A percentile compares a stretch with the other conserved stretches of the same genome.
Conservation (phyloP, 805 yeast genomes). For the Torulaspora franciscae region DNA sequence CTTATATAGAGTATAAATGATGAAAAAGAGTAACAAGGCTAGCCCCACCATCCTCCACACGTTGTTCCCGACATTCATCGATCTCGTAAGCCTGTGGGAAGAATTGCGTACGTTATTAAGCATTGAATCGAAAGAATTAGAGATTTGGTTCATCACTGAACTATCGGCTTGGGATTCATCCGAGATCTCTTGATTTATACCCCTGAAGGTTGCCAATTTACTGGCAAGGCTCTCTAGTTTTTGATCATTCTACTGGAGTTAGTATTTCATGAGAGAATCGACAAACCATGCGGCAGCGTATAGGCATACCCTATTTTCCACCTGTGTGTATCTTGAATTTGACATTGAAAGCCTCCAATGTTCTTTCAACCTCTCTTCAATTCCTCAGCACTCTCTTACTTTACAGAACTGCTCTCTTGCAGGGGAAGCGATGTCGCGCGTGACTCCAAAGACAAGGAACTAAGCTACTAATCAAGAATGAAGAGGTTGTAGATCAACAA, state of each 20-base stretch:
- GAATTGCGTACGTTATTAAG: conserved; percentile 48
- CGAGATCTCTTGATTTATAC: conserved; percentile 64
- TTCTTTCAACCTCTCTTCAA: not conserved
- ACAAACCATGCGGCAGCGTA: not conserved
- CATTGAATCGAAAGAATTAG: conserved; percentile 49
- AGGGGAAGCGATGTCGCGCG: not conserved
- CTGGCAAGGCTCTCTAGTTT: conserved; percentile 59
- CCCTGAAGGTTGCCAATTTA: conserved; percentile 58
- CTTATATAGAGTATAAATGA: conserved; percentile 52
- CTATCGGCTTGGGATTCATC: conserved; percentile 55
- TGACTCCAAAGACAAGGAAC: conserved; percentile 7
- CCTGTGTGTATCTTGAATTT: conserved; percentile 30
- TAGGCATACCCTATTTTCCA: conserved; percentile 29
- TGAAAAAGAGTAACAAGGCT: conserved; percentile 50
- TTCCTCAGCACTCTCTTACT: not conserved
- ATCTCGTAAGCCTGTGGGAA: conserved; percentile 48
- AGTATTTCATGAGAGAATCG: not conserved
- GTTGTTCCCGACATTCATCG: conserved; percentile 55
- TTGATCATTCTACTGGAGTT: conserved; percentile 47
- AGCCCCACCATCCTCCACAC: conserved; percentile 55
- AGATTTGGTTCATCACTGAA: conserved; percentile 39
- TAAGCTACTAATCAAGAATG: not conserved
- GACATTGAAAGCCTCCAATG: conserved; percentile 26
- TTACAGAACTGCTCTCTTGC: not conserved
- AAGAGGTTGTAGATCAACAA: not conserved